phyloP scores from a whole-genome alignment of 1,284 basidiomycete genomes.

The Fomitopsis pinicola region DNA sequence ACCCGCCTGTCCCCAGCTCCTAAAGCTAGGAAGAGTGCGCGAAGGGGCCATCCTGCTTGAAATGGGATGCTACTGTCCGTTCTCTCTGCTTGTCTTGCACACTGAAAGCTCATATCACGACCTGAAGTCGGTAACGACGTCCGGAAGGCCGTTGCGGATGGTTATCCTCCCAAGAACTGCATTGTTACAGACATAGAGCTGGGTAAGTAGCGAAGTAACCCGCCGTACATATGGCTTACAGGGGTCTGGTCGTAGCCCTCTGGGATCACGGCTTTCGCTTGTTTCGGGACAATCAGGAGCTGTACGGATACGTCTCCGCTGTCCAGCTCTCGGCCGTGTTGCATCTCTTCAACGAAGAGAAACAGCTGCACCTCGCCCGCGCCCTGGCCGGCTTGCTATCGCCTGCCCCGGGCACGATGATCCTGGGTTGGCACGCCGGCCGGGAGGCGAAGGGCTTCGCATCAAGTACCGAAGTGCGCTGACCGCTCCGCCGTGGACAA shows the following conservation, averaged over 20 bases:
- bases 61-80: conserved; percentile 42
- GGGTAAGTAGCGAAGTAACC: conserved; percentile 14
- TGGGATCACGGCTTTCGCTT: conserved; percentile 26
- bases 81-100: not conserved
- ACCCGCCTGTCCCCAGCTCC: conserved; percentile 37
- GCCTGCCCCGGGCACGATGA: conserved; percentile 26
- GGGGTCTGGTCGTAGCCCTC: conserved; percentile 12
- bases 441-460: conserved; percentile 20
- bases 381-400: conserved; percentile 34
- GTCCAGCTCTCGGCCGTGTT: conserved; percentile 43
- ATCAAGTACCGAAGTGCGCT: conserved; percentile 1
- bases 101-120: not conserved
- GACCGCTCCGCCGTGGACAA: conserved; percentile 8
- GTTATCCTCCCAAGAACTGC: conserved; percentile 27
- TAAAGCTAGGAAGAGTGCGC: conserved; percentile 35
- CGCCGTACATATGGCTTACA: not conserved
- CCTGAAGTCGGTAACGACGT: conserved; percentile 38
- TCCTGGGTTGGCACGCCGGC: conserved; percentile 28
- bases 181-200: conserved; percentile 31
- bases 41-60: conserved; percentile 43
- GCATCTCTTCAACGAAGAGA: conserved; percentile 40
- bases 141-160: conserved; percentile 37
- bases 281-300: conserved; percentile 25
- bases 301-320: conserved; percentile 37
- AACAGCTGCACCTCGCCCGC: conserved; percentile 34